Percentiles rank a stretch among this genome's conserved stretches.
Conservation (phyloP, 306 rosid species). For the Amphicarpaea edgeworthii region DNA sequence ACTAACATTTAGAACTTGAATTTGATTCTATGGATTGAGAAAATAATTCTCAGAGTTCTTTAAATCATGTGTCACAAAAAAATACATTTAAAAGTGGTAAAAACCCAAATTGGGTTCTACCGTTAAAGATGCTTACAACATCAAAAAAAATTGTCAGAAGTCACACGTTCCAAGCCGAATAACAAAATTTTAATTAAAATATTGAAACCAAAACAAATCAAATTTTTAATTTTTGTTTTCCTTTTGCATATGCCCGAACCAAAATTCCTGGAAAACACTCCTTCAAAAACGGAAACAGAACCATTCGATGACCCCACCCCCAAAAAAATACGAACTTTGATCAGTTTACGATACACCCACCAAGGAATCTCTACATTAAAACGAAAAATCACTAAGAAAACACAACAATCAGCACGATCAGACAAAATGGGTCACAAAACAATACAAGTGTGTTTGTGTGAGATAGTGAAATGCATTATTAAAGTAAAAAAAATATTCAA, state of each 20-base stretch:
- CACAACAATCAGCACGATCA: constrained; percentile 29
- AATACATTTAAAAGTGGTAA: too few relatives aligned
- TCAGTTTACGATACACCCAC: constrained; percentile 38
- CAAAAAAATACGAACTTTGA: constrained; percentile 30
- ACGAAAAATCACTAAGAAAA: constrained; percentile 12
- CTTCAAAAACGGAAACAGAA: constrained; percentile 27
- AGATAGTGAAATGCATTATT: constrained; percentile 12
- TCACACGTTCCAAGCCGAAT: neutral
- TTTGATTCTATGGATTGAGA: too few relatives aligned
- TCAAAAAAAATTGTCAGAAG: constrained; percentile 13
- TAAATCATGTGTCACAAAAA: too few relatives aligned
- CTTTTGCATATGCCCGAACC: constrained; percentile 30
- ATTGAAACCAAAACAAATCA: neutral
- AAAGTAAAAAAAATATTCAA: neutral
- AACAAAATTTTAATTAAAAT: neutral
- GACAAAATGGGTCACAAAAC: constrained; percentile 16
- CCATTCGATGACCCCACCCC: constrained; percentile 27
- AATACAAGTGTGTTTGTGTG: constrained; percentile 5
- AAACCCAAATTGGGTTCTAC: too few relatives aligned
- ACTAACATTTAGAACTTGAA: too few relatives aligned
- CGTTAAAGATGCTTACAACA: too few relatives aligned
- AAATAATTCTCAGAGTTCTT: too few relatives aligned
- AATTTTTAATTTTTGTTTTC: neutral
- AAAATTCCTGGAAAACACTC: neutral
- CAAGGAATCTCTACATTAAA: constrained; percentile 2